Evolutionary conservation across 768 basidiomycete genomes (phyloP).

Genomic region (Rhodotorula graminis): DNA sequence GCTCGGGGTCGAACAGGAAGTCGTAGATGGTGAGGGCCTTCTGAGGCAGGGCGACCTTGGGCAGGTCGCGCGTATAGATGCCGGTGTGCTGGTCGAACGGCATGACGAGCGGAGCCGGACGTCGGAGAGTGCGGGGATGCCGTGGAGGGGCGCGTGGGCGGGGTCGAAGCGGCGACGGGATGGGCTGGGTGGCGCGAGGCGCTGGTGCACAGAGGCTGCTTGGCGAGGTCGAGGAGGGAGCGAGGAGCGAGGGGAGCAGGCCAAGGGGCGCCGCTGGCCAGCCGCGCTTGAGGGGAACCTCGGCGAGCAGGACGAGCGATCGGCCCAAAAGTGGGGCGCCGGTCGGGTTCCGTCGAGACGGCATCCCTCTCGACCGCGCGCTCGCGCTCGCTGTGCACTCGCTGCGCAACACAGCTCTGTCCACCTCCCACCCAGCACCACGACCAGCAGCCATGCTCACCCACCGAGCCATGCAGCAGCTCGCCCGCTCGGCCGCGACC

Average conservation of each 20-base stretch:
- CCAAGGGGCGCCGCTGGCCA: no score
- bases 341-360: not conserved
- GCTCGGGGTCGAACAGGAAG: constrained; percentile 21
- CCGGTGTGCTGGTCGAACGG: constrained; percentile 24
- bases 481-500: not conserved
- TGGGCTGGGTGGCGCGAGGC: no score
- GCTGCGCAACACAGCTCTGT: not conserved
- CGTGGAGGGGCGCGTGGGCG: no score
- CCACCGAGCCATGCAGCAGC: not conserved
- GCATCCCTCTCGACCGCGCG: no score
- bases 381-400: no score
- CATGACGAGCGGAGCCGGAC: constrained; percentile 1
- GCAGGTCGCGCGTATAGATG: constrained; percentile 2
- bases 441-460: not conserved
- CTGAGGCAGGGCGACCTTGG: not conserved
- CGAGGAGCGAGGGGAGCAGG: no score
- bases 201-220: no score
- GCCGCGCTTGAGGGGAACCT: no score
- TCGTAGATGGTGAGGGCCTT: constrained; percentile 17
- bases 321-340: no score
- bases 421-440: not conserved
- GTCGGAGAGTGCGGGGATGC: not conserved
- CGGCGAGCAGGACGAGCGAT: no score
- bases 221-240: no score
- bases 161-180: no score